Base-by-base conservation (phyloP, 2,329 filamentous ascomycete genomes). In the Fusarium xylarioides region DNA sequence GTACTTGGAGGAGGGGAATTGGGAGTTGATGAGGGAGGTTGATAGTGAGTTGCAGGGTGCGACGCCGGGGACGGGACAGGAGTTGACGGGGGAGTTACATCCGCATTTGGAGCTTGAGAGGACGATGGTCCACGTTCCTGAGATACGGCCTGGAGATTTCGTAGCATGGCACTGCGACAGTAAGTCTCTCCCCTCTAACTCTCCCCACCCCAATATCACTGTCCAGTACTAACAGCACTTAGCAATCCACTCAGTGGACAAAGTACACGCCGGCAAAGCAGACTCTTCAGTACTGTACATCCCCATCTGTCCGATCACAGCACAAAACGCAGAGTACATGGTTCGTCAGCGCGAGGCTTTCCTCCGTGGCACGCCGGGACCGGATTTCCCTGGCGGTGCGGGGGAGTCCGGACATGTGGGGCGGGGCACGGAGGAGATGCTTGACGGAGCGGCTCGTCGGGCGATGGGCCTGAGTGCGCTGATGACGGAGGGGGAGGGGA, bases 251-350 rank as follows among this genome's bases (percentile, higher is more conserved):
- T 90, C 94, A 0, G 95, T 98, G 1, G 95, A 98, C 82, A 91
- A 90, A 73, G 85, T 91, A 2, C 95, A 98, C 79, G 82, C 81
- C 3, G 95, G 95, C 4, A 85, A 83, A 4, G 81, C 84, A 0
- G 95, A 98, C 80, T 94, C 93, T 0, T 95, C 91, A 75, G 95
- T 97, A 0, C 78, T 98, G 67, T 98, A 98, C 78, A 97, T 98
- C 62, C 95, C 95, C 0, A 91, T 93, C 0, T 96, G 93, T 61
- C 95, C 95, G 0, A 86, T 94, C 35, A 97, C 94, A 2, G 89
- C 91, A 59, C 83, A 86, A 43, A 97, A 96, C 76, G 91, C 92
- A 1, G 82, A 88, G 28, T 96, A 95, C 78, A 84, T 95, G 2
- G 86, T 83, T 4, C 86, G 89, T 21, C 94, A 97, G 83, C 88